Conservation (phyloP, 2,329 filamentous ascomycete species). For the Raffaelea deltoideospora region DNA sequence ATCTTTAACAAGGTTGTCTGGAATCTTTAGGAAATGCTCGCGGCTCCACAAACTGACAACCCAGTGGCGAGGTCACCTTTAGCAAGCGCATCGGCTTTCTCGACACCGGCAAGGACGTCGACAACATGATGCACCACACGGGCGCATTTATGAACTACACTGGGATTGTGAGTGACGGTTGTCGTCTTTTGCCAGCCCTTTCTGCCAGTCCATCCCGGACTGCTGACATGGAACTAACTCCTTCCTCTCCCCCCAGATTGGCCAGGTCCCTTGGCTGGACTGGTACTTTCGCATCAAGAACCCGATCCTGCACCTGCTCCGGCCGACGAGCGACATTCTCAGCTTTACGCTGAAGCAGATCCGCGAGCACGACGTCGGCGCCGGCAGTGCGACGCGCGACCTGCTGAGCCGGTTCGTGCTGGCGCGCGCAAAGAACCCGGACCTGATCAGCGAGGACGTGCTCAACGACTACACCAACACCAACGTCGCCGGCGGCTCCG, state of each 20-base stretch:
- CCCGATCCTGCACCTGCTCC: conserved; percentile 1
- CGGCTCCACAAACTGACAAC: too few species aligned
- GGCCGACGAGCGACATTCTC: not conserved
- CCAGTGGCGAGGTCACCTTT: conserved; percentile 38
- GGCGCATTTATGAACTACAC: conserved; percentile 12
- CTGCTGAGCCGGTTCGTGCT: conserved; percentile 42
- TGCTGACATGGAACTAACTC: too few species aligned
- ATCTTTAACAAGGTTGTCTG: too few species aligned
- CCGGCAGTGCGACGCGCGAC: conserved; percentile 20
- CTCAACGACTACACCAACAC: conserved; percentile 10
- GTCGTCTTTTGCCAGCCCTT: too few species aligned
- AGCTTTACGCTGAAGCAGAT: not conserved
- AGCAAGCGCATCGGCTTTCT: conserved; percentile 46
- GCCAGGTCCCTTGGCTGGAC: conserved; percentile 8
- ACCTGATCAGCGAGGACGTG: conserved; percentile 30
- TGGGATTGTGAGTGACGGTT: conserved; percentile 7
- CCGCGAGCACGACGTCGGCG: too few species aligned
- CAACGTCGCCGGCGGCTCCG: conserved; percentile 29
- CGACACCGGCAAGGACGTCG: conserved; percentile 44
- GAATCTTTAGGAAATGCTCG: too few species aligned
- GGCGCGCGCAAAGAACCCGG: conserved; percentile 36
- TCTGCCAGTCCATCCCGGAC: not conserved
- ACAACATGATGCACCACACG: conserved; percentile 32
- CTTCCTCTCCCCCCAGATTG: too few species aligned
- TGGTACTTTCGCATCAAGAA: conserved; percentile 8